phyloP scores from a whole-genome alignment of 805 yeast species.

The Saccharomycopsis javanensis region DNA sequence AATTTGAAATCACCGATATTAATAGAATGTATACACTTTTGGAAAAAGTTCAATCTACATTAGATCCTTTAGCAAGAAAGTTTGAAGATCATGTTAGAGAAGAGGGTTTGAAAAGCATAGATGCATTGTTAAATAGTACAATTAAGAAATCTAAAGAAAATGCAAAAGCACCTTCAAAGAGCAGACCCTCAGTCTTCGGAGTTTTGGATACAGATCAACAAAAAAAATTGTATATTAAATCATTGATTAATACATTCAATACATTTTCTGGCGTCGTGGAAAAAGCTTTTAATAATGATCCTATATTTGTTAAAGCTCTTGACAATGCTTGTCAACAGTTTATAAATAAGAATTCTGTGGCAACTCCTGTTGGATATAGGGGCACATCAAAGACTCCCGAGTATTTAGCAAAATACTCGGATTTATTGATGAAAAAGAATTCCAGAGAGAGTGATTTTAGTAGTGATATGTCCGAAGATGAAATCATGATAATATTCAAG shows the following conservation, averaged over 20 bases:
- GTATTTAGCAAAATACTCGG: slow-evolving; percentile 80
- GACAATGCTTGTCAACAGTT: slow-evolving; percentile 82
- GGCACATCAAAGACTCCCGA: slow-evolving; percentile 78
- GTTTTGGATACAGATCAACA: slow-evolving; percentile 31
- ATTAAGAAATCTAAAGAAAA: slow-evolving; percentile 3
- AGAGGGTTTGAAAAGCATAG: slow-evolving; percentile 53
- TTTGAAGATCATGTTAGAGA: slow-evolving; percentile 65
- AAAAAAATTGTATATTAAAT: slow-evolving; percentile 73
- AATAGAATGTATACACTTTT: slow-evolving; percentile 68
- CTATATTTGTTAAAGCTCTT: slow-evolving; percentile 74
- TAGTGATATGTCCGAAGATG: slow-evolving; percentile 71
- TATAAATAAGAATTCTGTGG: slow-evolving; percentile 75
- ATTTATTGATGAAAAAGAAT: slow-evolving; percentile 68
- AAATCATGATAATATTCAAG: slow-evolving; percentile 77
- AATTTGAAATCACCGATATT: slow-evolving; percentile 61
- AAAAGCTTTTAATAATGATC: slow-evolving; percentile 60
- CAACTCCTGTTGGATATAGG: slow-evolving; percentile 45
- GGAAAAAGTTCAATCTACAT: slow-evolving; percentile 67
- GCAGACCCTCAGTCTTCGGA: background rate
- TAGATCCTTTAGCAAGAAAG: slow-evolving; percentile 65
- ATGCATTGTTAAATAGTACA: slow-evolving; percentile 31
- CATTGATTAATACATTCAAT: slow-evolving; percentile 59
- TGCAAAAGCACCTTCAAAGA: slow-evolving; percentile 9
- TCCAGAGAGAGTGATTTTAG: slow-evolving; percentile 55
- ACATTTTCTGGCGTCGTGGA: slow-evolving; percentile 58